phyloP scores from a whole-genome alignment of 768 basidiomycete genomes.

The Naganishia vaughanmartiniae region DNA sequence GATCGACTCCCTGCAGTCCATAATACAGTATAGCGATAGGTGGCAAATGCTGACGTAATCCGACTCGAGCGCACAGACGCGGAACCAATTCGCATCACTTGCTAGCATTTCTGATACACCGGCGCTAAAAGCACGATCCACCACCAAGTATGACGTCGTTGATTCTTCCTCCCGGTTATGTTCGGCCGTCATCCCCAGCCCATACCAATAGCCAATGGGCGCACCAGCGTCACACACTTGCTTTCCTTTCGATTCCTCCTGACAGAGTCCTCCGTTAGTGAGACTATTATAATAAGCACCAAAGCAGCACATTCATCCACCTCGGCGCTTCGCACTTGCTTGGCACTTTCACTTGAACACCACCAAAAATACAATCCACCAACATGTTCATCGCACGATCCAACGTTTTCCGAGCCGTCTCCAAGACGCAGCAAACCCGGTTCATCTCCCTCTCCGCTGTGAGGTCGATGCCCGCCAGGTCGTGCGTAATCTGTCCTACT shows the following conservation, averaged over 20 bases:
- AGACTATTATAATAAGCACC: neutral
- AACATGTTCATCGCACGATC: constrained; percentile 3
- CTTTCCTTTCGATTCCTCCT: neutral
- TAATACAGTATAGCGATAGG: too few relatives aligned
- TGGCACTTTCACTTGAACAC: neutral
- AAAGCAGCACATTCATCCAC: neutral
- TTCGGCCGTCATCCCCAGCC: neutral
- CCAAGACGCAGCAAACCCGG: constrained; percentile 1
- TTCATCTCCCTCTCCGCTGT: constrained; percentile 4
- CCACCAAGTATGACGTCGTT: neutral
- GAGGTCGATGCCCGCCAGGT: neutral
- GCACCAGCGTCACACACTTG: neutral
- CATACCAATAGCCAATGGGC: neutral
- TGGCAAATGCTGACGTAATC: too few relatives aligned
- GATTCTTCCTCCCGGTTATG: neutral
- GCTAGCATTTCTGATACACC: too few relatives aligned
- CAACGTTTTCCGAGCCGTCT: constrained; percentile 5
- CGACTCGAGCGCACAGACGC: too few relatives aligned
- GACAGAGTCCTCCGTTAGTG: neutral
- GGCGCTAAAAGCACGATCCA: too few relatives aligned
- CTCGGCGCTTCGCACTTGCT: neutral
- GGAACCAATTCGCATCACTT: too few relatives aligned
- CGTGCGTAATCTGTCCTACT: neutral
- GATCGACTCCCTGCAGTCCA: too few relatives aligned
- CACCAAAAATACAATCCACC: neutral